Conservation (phyloP, 768 basidiomycete genomes). For the Tulasnella sp. region DNA sequence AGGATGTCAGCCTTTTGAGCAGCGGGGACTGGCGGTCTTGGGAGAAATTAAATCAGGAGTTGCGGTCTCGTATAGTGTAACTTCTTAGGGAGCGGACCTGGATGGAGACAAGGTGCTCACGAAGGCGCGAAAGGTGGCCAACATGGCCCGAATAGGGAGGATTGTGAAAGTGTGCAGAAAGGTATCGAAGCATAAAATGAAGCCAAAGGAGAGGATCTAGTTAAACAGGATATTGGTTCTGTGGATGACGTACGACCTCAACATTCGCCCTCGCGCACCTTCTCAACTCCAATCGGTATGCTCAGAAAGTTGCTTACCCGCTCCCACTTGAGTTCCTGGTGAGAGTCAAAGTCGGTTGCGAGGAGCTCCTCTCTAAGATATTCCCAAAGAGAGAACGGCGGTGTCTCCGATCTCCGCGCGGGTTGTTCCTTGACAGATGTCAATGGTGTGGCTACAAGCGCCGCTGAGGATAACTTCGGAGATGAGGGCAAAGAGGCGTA, state of each 20-base stretch:
- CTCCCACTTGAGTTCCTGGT: constrained; percentile 92
- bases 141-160: constrained; percentile 73
- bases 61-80: constrained; percentile 18
- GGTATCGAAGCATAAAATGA: constrained; percentile 87
- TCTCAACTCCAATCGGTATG: constrained; percentile 88
- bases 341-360: constrained; percentile 88
- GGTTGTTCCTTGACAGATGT: background rate
- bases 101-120: constrained; percentile 28
- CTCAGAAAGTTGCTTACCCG: constrained; percentile 90
- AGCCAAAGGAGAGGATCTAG: constrained; percentile 86
- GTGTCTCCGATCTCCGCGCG: background rate
- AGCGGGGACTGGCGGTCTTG: constrained; percentile 49
- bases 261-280: constrained; percentile 41
- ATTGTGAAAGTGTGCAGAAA: constrained; percentile 98
- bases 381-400: constrained; percentile 81
- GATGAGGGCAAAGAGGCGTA: constrained; percentile 11
- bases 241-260: too few species aligned
- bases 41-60: constrained; percentile 23
- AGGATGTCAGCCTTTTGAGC: constrained; percentile 90
- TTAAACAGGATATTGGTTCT: background rate
- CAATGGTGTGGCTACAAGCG: background rate
- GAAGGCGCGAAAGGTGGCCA: constrained; percentile 44
- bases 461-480: background rate
- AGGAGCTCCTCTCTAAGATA: constrained; percentile 80
- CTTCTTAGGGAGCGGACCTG: constrained; percentile 26